These are phyloP conservation scores for Diplodia scrobiculata DNA, from an alignment of 2,329 filamentous ascomycete genomes.

Conservation along the genomic window DNA sequence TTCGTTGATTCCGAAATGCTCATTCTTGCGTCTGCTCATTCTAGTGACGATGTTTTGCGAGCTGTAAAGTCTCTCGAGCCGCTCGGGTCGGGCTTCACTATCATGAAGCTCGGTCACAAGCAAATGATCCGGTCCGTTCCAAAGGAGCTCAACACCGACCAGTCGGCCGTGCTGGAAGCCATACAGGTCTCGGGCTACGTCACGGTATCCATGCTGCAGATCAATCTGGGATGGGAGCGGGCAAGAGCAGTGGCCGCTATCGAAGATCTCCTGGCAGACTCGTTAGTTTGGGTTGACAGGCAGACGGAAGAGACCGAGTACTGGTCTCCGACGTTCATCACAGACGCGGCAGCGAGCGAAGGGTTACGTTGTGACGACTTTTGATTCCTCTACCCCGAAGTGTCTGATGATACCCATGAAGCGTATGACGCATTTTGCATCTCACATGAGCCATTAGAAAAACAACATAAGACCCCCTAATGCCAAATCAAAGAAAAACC, in stretches of 20 bases:
- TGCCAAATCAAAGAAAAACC: slow-evolving; percentile 23
- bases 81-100: slow-evolving; percentile 82
- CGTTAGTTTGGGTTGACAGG: slow-evolving; percentile 90
- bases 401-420: slow-evolving; percentile 28
- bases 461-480: slow-evolving; percentile 23
- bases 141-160: slow-evolving; percentile 92
- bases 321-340: slow-evolving; percentile 80
- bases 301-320: slow-evolving; percentile 88
- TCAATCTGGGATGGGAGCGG: slow-evolving; percentile 82
- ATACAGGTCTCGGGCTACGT: slow-evolving; percentile 89
- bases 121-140: slow-evolving; percentile 90
- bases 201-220: slow-evolving; percentile 81
- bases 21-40: background rate
- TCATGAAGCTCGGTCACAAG: slow-evolving; percentile 79
- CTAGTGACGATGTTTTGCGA: slow-evolving; percentile 81
- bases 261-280: slow-evolving; percentile 84
- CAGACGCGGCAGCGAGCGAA: slow-evolving; percentile 31
- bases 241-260: slow-evolving; percentile 85
- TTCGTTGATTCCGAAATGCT: background rate
- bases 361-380: slow-evolving; percentile 13
- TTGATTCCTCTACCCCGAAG: slow-evolving; percentile 22
- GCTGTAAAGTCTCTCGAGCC: slow-evolving; percentile 86
- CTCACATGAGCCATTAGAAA: slow-evolving; percentile 29
- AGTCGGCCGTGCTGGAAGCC: slow-evolving; percentile 87
- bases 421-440: slow-evolving; percentile 28